These are phyloP conservation scores for Syncephalastrum racemosum DNA, from an alignment of 371 early-diverging fungal species.

Conservation along the genomic window DNA sequence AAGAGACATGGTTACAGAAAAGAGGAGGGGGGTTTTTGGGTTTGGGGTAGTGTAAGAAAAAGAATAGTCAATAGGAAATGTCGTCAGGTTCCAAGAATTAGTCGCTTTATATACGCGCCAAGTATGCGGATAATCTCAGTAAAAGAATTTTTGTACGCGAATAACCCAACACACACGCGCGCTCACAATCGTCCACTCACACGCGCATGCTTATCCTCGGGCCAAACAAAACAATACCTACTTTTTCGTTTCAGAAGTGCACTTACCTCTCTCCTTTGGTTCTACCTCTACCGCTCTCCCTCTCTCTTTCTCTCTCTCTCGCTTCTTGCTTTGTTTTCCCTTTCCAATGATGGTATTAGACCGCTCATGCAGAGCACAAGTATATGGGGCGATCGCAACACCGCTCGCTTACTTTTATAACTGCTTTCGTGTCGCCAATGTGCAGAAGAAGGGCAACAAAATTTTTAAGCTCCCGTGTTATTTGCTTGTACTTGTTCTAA, in stretches of 20 bases:
- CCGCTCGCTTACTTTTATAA: too few relatives aligned
- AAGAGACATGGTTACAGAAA: conserved; percentile 48
- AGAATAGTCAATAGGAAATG: conserved; percentile 1
- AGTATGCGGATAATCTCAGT: too few relatives aligned
- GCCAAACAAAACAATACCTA: neutral
- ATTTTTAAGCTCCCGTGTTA: too few relatives aligned
- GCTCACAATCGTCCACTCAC: neutral
- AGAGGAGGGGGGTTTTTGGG: neutral
- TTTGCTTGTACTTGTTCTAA: too few relatives aligned
- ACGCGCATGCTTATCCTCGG: neutral
- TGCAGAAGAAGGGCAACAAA: too few relatives aligned
- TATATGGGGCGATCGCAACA: too few relatives aligned
- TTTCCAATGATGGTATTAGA: neutral
- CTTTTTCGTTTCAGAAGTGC: neutral
- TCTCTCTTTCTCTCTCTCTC: neutral
- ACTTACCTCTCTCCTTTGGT: neutral
- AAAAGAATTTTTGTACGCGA: neutral
- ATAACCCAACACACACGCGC: neutral
- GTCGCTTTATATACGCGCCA: too few relatives aligned
- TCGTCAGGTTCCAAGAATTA: neutral
- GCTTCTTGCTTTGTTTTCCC: neutral
- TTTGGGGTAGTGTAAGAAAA: neutral
- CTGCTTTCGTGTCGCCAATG: too few relatives aligned
- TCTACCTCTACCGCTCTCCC: too few relatives aligned
- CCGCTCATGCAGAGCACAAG: too few relatives aligned